These are phyloP conservation scores for Manihot esculenta DNA, from an alignment of 441 rosid species.

Conservation along the genomic window DNA sequence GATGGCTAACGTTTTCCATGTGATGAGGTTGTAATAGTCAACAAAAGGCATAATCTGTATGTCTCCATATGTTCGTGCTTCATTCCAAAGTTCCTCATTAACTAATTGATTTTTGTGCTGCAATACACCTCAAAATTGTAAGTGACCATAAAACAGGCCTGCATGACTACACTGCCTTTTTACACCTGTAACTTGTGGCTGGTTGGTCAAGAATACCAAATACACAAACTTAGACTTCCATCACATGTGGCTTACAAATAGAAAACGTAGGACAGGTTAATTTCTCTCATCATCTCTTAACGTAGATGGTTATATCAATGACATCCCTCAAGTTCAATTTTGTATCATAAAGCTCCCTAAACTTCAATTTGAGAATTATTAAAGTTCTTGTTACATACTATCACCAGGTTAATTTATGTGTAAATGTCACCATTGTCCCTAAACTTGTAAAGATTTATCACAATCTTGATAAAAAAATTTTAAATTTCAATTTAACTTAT, in stretches of 20 bases:
- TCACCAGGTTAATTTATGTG: too few relatives aligned
- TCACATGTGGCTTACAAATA: neutral
- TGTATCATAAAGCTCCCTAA: too few relatives aligned
- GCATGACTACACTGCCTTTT: neutral
- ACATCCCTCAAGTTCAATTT: too few relatives aligned
- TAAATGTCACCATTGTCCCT: too few relatives aligned
- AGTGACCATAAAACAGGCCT: conserved; percentile 20
- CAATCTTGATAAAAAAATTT: too few relatives aligned
- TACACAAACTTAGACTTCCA: conserved; percentile 3
- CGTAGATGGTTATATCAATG: too few relatives aligned
- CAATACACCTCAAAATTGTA: conserved; percentile 32
- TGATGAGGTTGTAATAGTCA: conserved; percentile 92
- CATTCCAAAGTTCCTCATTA: conserved; percentile 91
- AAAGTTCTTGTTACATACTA: too few relatives aligned
- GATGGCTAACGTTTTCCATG: conserved; percentile 95
- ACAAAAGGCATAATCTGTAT: conserved; percentile 97
- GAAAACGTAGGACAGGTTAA: neutral
- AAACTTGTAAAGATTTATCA: too few relatives aligned
- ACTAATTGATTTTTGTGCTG: conserved; percentile 95
- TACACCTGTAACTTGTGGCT: conserved; percentile 12
- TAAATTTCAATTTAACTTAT: too few relatives aligned
- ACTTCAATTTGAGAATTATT: too few relatives aligned
- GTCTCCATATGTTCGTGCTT: conserved; percentile 80
- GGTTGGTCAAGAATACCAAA: neutral
- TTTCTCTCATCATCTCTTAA: too few relatives aligned